phyloP scores from a whole-genome alignment of 2,329 filamentous ascomycete genomes.

The Fusarium chlamydosporum region DNA sequence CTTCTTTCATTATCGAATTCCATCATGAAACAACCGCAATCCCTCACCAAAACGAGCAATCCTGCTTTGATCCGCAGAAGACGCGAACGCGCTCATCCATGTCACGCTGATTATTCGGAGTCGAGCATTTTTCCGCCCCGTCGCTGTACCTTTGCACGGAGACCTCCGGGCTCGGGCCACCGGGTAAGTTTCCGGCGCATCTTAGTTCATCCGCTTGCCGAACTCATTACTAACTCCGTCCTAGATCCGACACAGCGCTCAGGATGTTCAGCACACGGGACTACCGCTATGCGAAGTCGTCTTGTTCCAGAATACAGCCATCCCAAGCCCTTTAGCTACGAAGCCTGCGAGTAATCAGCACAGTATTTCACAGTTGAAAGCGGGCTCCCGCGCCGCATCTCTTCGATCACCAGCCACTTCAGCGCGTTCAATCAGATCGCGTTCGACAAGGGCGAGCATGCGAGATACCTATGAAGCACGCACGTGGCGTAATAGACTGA shows the following conservation, averaged over 20 bases:
- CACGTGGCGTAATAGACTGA: constrained; percentile 29
- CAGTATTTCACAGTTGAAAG: not conserved
- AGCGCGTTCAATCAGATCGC: constrained; percentile 7
- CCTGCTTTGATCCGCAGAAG: constrained; percentile 10
- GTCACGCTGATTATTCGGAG: constrained; percentile 5
- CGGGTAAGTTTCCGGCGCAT: constrained; percentile 16
- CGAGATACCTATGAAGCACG: constrained; percentile 28
- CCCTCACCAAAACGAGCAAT: constrained; percentile 13
- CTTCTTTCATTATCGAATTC: not conserved
- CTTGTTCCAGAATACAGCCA: constrained; percentile 21
- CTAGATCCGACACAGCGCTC: constrained; percentile 17
- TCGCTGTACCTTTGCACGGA: constrained; percentile 10
- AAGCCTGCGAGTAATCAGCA: constrained; percentile 2
- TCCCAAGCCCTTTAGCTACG: constrained; percentile 7
- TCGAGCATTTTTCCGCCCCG: constrained; percentile 30
- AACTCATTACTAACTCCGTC: not conserved
- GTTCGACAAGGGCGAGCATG: constrained; percentile 8
- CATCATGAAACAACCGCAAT: constrained; percentile 21
- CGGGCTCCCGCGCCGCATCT: constrained; percentile 9
- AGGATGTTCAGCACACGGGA: constrained; percentile 12
- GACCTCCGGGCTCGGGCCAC: not conserved
- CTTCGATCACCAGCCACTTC: constrained; percentile 6
- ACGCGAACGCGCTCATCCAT: constrained; percentile 14
- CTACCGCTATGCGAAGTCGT: constrained; percentile 21
- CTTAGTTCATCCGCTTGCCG: constrained; percentile 14